Conservation (phyloP, 2,329 filamentous ascomycete genomes). For the Seiridium unicorne region DNA sequence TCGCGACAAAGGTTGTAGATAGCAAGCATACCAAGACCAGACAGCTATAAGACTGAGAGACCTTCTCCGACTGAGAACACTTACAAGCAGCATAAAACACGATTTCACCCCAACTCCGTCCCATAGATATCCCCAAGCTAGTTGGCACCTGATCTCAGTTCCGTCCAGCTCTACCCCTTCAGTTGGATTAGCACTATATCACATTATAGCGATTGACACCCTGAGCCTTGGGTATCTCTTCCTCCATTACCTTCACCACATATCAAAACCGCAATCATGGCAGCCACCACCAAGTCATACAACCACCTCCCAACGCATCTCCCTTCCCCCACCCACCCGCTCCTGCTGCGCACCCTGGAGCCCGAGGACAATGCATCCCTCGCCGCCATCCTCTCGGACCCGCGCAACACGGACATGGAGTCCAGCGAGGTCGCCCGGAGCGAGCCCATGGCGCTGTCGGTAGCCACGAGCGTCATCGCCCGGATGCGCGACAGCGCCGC, state of each 20-base stretch:
- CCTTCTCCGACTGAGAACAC: background rate
- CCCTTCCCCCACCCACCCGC: conserved; percentile 19
- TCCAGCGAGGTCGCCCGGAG: conserved; percentile 10
- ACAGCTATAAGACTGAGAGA: background rate
- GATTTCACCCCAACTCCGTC: background rate
- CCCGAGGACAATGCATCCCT: conserved; percentile 16
- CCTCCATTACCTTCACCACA: no score
- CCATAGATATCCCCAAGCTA: background rate
- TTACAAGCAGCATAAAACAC: background rate
- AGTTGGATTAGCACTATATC: no score
- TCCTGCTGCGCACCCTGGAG: conserved; percentile 22
- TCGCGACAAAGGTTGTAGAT: background rate
- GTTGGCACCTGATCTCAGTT: no score
- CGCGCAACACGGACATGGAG: conserved; percentile 9
- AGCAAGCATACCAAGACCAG: background rate
- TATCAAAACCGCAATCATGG: background rate
- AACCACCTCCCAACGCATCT: conserved; percentile 21
- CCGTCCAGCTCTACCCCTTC: no score
- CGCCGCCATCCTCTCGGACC: conserved; percentile 23
- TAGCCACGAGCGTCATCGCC: conserved; percentile 15
- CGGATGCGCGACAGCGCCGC: conserved; percentile 22
- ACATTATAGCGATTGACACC: no score
- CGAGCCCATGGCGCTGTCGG: conserved; percentile 13
- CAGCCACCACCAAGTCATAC: background rate
- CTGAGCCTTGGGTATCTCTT: no score